Conservation (phyloP, 208 protist genomes). For the Leishmania guyanensis region DNA sequence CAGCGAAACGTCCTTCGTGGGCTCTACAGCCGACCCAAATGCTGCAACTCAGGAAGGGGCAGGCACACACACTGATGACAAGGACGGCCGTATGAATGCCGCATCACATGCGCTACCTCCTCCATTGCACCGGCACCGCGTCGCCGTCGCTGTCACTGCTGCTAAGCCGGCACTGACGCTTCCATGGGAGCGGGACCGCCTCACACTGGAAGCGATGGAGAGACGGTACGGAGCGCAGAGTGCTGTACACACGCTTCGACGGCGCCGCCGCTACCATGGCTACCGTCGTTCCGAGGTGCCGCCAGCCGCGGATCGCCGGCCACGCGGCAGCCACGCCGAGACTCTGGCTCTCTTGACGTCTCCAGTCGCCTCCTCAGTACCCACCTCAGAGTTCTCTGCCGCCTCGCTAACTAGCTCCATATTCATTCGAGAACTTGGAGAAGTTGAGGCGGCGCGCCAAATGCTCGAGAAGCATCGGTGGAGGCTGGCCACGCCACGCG, state of each 20-base stretch:
- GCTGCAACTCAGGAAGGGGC: neutral
- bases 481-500: neutral
- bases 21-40: neutral
- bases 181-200: conserved; percentile 13
- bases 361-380: conserved; percentile 14
- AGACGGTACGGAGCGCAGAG: conserved; percentile 21
- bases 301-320: neutral
- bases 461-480: neutral
- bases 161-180: neutral
- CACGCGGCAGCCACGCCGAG: neutral
- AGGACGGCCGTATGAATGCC: neutral
- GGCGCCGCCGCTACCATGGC: neutral
- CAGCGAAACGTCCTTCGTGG: neutral
- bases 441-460: conserved; percentile 9
- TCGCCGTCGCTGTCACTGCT: neutral
- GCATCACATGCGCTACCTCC: neutral
- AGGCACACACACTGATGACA: neutral
- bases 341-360: neutral
- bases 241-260: conserved; percentile 8
- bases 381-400: conserved; percentile 11
- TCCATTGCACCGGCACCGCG: neutral
- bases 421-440: conserved; percentile 26
- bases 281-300: neutral
- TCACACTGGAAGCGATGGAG: conserved; percentile 13
- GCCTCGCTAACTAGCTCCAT: conserved; percentile 29